A percentile compares a stretch with the other conserved stretches of the same genome.
These are phyloP conservation scores for Rhizopus stolonifer DNA, from an alignment of 371 early-diverging fungal genomes.

Conservation along the genomic window DNA sequence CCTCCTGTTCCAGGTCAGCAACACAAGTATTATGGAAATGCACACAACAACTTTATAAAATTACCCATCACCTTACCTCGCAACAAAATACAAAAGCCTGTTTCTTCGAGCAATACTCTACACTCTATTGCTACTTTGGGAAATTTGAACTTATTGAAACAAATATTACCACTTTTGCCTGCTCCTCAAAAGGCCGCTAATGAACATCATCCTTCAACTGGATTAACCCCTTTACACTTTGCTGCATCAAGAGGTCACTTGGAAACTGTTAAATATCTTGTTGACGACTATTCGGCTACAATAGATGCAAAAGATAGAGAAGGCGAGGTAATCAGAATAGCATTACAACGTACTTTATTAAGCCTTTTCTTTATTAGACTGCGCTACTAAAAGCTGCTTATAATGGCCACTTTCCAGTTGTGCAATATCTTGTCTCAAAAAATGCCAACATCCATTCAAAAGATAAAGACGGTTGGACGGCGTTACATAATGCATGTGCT, in stretches of 20 bases:
- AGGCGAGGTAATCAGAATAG: conserved; percentile 56
- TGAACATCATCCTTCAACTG: conserved; percentile 49
- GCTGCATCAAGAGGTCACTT: conserved; percentile 70
- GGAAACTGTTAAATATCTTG: conserved; percentile 57
- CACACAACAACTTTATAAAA: conserved; percentile 56
- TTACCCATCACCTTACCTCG: conserved; percentile 35
- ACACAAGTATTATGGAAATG: conserved; percentile 66
- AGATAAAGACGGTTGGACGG: conserved; percentile 83
- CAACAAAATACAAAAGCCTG: conserved; percentile 23
- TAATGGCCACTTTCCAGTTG: conserved; percentile 61
- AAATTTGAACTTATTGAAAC: conserved; percentile 18
- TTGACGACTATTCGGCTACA: conserved; percentile 58
- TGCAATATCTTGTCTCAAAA: conserved; percentile 58
- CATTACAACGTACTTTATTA: conserved; percentile 32
- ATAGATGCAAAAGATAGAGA: conserved; percentile 68
- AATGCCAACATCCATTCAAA: conserved; percentile 59
- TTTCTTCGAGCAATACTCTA: conserved; percentile 49
- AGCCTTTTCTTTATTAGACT: conserved; percentile 56
- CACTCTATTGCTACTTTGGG: conserved; percentile 34
- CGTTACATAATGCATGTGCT: conserved; percentile 75
- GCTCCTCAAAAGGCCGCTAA: conserved; percentile 26
- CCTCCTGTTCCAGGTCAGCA: conserved; percentile 67
- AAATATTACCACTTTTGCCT: conserved; percentile 21
- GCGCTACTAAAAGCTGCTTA: conserved; percentile 78
- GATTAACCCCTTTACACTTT: conserved; percentile 65